phyloP scores from a whole-genome alignment of 179 eudicot genomes.

The Heliamphora pulchella region DNA sequence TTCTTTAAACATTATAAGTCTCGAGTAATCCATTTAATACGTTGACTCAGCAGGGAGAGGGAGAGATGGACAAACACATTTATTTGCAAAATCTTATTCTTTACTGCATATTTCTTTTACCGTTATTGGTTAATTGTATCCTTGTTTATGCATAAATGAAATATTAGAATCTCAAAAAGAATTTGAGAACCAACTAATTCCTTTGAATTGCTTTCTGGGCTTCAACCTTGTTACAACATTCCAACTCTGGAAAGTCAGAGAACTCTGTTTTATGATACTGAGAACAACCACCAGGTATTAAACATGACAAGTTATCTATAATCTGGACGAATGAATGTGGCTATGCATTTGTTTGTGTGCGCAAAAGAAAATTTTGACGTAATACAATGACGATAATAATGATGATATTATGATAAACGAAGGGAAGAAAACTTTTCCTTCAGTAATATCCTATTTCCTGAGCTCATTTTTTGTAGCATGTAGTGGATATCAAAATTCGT shows the following conservation, averaged over 20 bases:
- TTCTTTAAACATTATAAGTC: background rate
- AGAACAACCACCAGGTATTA: background rate
- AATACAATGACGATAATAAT: background rate
- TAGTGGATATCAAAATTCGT: too few species aligned
- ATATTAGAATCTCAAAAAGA: too few species aligned
- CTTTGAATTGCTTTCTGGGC: background rate
- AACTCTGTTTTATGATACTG: background rate
- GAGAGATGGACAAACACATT: background rate
- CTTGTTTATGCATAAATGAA: too few species aligned
- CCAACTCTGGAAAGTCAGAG: background rate
- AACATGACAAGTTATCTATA: background rate
- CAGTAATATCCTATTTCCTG: background rate
- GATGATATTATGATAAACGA: background rate
- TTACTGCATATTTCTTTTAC: background rate
- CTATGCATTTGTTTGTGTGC: background rate
- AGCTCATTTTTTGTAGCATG: too few species aligned
- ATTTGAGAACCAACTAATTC: background rate
- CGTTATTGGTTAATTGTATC: too few species aligned
- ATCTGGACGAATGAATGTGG: background rate
- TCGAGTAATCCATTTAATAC: too few species aligned
- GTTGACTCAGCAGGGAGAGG: too few species aligned
- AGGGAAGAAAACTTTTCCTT: too few species aligned
- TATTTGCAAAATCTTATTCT: background rate
- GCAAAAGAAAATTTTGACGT: background rate
- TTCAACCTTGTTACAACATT: background rate